Conservation (phyloP, 116 monocot genomes). For the Dioscorea cayenensis region DNA sequence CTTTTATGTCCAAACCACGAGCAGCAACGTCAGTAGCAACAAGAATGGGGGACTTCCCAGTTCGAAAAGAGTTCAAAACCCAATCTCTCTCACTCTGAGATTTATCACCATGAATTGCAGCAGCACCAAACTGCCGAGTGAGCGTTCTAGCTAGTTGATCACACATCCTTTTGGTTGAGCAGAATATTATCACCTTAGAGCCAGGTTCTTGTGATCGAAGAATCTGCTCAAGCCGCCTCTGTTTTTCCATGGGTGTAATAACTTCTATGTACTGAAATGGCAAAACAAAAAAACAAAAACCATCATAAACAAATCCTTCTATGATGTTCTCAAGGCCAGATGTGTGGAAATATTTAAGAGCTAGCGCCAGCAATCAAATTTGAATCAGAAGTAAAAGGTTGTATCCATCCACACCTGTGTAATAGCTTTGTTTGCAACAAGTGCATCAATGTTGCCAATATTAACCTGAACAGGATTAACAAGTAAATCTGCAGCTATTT, state of each 20-base stretch:
- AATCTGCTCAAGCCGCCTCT: conserved; percentile 73
- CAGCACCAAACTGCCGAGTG: conserved; percentile 58
- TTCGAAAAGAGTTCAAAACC: conserved; percentile 61
- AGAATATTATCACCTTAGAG: conserved; percentile 75
- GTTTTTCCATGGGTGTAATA: conserved; percentile 54
- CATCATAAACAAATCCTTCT: not conserved
- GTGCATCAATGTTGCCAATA: conserved; percentile 72
- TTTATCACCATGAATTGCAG: conserved; percentile 22
- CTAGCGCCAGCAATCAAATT: not conserved
- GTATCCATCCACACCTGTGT: conserved; percentile 38
- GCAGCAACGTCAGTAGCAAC: conserved; percentile 32
- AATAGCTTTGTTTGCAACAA: conserved; percentile 85
- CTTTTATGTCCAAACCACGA: conserved; percentile 85
- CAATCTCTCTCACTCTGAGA: conserved; percentile 76
- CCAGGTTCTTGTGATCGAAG: conserved; percentile 73
- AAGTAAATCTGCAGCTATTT: conserved; percentile 83
- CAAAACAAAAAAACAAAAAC: not conserved
- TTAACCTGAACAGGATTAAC: conserved; percentile 19
- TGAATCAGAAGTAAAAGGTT: not conserved
- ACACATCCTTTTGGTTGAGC: conserved; percentile 92
- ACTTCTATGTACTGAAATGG: conserved; percentile 68
- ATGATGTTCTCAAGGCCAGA: not conserved
- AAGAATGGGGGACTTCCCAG: conserved; percentile 71
- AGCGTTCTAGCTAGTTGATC: conserved; percentile 70
- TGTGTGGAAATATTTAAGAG: not conserved